These are phyloP conservation scores for Arachnomyces sp. DNA, from an alignment of 2,329 filamentous ascomycete species.

Conservation along the genomic window DNA sequence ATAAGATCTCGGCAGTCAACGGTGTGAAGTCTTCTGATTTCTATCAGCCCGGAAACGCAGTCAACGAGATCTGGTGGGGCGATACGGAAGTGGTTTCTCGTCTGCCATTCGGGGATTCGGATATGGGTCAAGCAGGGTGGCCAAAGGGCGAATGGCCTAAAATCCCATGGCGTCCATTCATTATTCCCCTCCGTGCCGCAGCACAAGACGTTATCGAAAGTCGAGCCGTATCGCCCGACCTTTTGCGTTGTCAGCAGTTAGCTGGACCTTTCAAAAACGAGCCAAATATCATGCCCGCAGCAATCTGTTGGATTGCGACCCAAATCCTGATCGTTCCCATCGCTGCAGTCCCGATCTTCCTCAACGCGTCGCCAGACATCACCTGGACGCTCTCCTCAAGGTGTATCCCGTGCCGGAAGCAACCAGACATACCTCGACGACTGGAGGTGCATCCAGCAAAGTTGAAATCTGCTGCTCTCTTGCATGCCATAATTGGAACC, in stretches of 20 bases:
- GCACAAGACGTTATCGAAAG: neutral
- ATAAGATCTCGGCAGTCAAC: slow-evolving; percentile 26
- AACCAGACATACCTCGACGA: neutral
- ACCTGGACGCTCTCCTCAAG: neutral
- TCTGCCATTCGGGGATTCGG: slow-evolving; percentile 31
- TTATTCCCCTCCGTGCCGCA: slow-evolving; percentile 23
- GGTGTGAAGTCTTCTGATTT: slow-evolving; percentile 29
- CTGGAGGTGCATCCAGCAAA: neutral
- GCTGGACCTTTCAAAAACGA: too few relatives aligned
- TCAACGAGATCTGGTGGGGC: slow-evolving; percentile 32
- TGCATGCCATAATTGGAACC: neutral
- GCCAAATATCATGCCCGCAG: too few relatives aligned
- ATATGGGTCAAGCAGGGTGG: slow-evolving; percentile 30
- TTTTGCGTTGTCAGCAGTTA: too few relatives aligned
- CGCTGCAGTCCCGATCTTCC: slow-evolving; percentile 3
- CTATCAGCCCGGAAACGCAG: slow-evolving; percentile 28
- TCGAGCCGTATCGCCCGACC: too few relatives aligned
- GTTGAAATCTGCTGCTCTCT: neutral
- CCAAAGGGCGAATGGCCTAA: slow-evolving; percentile 25
- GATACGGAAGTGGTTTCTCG: slow-evolving; percentile 30
- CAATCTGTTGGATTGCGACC: slow-evolving; percentile 6
- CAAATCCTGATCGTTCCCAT: slow-evolving; percentile 3
- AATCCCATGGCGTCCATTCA: slow-evolving; percentile 33
- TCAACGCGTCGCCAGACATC: neutral
- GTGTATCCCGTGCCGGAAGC: neutral